Base-by-base conservation (phyloP, 139 green algal species). In the Chlamydomonas urium region DNA sequence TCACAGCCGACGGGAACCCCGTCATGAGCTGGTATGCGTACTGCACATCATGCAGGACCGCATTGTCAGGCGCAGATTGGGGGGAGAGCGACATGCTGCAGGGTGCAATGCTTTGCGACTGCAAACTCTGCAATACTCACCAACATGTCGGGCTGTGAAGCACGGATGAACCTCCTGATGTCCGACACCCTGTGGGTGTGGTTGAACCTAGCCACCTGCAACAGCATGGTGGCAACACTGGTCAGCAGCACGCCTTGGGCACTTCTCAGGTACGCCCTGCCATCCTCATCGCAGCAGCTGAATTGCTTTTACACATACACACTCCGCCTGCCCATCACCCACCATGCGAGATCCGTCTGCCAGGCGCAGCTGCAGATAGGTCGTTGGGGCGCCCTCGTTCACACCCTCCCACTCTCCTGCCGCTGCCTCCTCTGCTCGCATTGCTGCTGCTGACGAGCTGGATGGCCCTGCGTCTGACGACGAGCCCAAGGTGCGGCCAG, bases 311-410 rank as follows among this genome's bases (percentile, higher is more conserved):
- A 28, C 53, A 53, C 17, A 17, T 17, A 53, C 53, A 62, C 53
- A 62, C 19, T 62, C 19, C 23, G 10, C 8, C 19, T 34, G 23
- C 5, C 19, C 53, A 8, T 56, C 35, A 34, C 32, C 19, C 33
- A 90, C 87, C 83, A 93, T 82, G 42, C 92, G 79, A 0, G 75
- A 86, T 42, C 92, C 91, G 68, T 97, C 92, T 6, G 79, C 75
- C 73, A 97, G 77, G 0, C 91, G 76, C n/a, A 97, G 74, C 87
- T 97, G 91, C 34, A 97, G 77, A 6, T 84, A 92, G 1, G 92
- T 97, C 37, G 76, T 85, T 26, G 92, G 91, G 77, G 83, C 56
- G 1, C 47, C 71, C 53, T 91, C 85, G 47, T 97, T 82, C 10
- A 90, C 75, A 3, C 91, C 92, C 58, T 76, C 65, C 91, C 91